phyloP scores from a whole-genome alignment of 1,284 basidiomycete species.

The Apiotrichum mycotoxinovorans region DNA sequence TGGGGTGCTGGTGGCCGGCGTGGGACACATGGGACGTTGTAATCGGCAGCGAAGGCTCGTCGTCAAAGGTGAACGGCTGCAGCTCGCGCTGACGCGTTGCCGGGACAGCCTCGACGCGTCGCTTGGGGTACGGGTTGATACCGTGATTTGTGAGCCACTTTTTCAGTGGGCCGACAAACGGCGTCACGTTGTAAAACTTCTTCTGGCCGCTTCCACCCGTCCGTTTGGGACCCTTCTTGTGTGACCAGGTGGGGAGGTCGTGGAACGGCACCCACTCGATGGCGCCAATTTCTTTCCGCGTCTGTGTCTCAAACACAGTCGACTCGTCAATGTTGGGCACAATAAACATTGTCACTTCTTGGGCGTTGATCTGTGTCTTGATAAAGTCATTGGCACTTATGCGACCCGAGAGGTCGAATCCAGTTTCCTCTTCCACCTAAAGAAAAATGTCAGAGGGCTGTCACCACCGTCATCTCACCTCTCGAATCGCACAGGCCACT shows the following conservation, averaged over 20 bases:
- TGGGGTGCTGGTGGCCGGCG: conserved; percentile 2
- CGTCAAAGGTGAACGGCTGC: conserved; percentile 39
- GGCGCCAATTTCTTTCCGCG: conserved; percentile 97
- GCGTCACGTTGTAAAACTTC: conserved; percentile 93
- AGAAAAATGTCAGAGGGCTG: neutral
- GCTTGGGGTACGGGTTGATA: conserved; percentile 25
- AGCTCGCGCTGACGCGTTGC: conserved; percentile 22
- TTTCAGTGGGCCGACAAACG: conserved; percentile 72
- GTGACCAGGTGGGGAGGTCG: conserved; percentile 91
- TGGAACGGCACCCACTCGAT: conserved; percentile 93
- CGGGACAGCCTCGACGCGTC: neutral
- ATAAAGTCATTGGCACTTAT: conserved; percentile 70
- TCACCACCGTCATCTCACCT: too few species aligned
- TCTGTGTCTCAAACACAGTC: conserved; percentile 86
- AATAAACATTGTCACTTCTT: conserved; percentile 87
- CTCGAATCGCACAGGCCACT: conserved; percentile 78
- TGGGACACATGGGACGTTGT: neutral
- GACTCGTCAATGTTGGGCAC: conserved; percentile 86
- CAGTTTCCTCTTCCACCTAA: conserved; percentile 90
- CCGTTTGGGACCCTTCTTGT: conserved; percentile 59
- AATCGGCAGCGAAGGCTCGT: conserved; percentile 7
- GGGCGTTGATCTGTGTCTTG: conserved; percentile 81
- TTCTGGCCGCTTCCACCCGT: conserved; percentile 50
- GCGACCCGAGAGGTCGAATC: conserved; percentile 74
- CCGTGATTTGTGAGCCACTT: conserved; percentile 36